Base-by-base conservation (phyloP, 2,329 filamentous ascomycete genomes). In the Cercospora janseana region DNA sequence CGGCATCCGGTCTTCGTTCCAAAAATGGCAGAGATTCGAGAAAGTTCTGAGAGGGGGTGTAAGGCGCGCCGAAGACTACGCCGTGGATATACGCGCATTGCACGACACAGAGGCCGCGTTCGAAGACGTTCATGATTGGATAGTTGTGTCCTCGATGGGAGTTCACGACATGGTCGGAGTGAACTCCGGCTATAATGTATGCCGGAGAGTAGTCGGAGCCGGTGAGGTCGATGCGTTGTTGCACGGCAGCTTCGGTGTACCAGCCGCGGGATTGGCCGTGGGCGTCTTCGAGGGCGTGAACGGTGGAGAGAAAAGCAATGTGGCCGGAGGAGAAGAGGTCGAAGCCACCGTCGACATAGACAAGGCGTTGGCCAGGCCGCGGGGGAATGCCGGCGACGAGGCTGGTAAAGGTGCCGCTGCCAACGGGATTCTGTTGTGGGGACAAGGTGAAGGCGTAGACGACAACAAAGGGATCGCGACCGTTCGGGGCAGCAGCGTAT, bases 91-190 rank as follows among this genome's bases (percentile, higher is more conserved):
- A 95, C 85, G 86, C 86, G 76, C 93, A 98, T 66, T 98, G 93
- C 56, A 97, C 75, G 23, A 97, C 92, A 68, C 93, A 98, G 16
- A 98, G 82, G 1, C 91, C 91, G 32, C 93, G 86, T 75, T 98
- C 93, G 64, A 92, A 95, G 50, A 95, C 91, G 75, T 97, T 98
- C 93, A 98, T 98, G 73, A 98, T 97, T 20, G 93, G 93, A 67
- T 96, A 98, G 73, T 98, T 98, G 63, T 96, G 79, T 27, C 93
- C 92, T 72, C 97, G 97, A 87, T 90, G 94, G 63, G 86, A 77
- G 71, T 98, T 98, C 70, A 98, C 95, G 53, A 95, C 90, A 57
- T 86, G 83, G 68, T 98, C 93, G 63, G 95, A 88, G 70, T 98
- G 93, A 18, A 98, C 85, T 41, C 93, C 93, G 2, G 89, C 91